A percentile compares a stretch with the other conserved stretches of the same genome.
phyloP scores from a whole-genome alignment of 352 stramenopile species.

The Porosira glacialis region DNA sequence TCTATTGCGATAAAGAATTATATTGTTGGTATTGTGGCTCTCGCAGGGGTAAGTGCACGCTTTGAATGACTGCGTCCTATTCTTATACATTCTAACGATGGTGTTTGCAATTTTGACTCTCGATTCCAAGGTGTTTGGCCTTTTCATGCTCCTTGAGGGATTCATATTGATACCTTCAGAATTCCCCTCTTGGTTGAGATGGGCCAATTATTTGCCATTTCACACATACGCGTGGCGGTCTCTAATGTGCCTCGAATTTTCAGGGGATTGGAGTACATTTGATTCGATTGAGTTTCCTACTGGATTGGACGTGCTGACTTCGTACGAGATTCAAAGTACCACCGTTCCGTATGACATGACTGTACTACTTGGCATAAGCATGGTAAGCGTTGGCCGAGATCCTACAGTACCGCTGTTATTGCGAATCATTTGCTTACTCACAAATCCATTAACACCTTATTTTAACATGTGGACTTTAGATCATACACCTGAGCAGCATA shows the following conservation, averaged over 20 bases:
- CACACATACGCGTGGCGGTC: conserved; percentile 63
- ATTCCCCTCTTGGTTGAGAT: conserved; percentile 56
- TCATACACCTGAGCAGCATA: no score
- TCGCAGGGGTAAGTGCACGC: conserved; percentile 43
- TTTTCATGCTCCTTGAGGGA: conserved; percentile 56
- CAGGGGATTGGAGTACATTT: no score
- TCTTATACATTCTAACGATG: background rate
- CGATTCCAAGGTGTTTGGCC: conserved; percentile 47
- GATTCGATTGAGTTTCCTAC: no score
- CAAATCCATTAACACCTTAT: no score
- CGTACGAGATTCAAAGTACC: conserved; percentile 62
- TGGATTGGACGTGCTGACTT: conserved; percentile 43
- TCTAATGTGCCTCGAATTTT: conserved; percentile 66
- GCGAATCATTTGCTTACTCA: no score
- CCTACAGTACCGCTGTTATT: no score
- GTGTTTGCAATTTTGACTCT: no score
- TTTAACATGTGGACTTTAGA: no score
- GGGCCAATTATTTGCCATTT: conserved; percentile 54
- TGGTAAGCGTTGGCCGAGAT: conserved; percentile 36
- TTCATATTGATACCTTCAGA: conserved; percentile 63
- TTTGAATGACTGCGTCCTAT: background rate
- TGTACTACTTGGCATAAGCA: conserved; percentile 44
- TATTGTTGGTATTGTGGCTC: conserved; percentile 59
- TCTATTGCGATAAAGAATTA: conserved; percentile 59
- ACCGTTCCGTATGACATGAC: conserved; percentile 46